phyloP scores from a whole-genome alignment of 192 early-diverging fungal genomes.

The Coemansia sp. region DNA sequence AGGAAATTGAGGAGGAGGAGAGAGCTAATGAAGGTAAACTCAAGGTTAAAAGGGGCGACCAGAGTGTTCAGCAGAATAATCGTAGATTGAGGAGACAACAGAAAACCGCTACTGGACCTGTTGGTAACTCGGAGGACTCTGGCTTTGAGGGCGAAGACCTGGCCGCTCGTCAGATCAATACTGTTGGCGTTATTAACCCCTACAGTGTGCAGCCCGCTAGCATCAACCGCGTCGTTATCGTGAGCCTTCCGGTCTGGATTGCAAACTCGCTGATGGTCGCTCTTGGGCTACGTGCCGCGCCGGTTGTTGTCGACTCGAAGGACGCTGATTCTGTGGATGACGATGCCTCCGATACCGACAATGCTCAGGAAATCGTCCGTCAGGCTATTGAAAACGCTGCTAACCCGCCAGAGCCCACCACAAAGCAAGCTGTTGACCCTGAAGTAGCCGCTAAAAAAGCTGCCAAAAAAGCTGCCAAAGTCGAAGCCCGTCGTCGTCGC shows the following conservation, averaged over 20 bases:
- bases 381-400: slow-evolving; percentile 22
- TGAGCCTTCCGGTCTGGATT: slow-evolving; percentile 25
- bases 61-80: slow-evolving; percentile 16
- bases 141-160: slow-evolving; percentile 44
- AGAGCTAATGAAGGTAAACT: slow-evolving; percentile 19
- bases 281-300: slow-evolving; percentile 14
- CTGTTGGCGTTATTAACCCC: slow-evolving; percentile 55
- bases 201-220: slow-evolving; percentile 47
- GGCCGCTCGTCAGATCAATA: slow-evolving; percentile 37
- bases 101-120: slow-evolving; percentile 15
- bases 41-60: slow-evolving; percentile 9
- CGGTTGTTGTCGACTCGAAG: slow-evolving; percentile 8
- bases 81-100: slow-evolving; percentile 25
- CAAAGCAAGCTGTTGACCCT: slow-evolving; percentile 10
- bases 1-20: slow-evolving; percentile 32
- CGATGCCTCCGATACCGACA: not conserved
- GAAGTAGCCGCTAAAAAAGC: slow-evolving; percentile 53
- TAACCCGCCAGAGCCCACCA: slow-evolving; percentile 8
- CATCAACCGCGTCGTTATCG: slow-evolving; percentile 35
- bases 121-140: slow-evolving; percentile 34
- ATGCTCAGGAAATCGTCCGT: slow-evolving; percentile 11
- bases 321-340: not conserved
- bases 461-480: slow-evolving; percentile 46
- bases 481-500: slow-evolving; percentile 53
- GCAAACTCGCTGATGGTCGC: slow-evolving; percentile 18